Evolutionary conservation across 2,329 filamentous ascomycete genomes (phyloP), one percentile per base, ranked within the genome.

Genomic region (Sphaerulina vaccinii): DNA sequence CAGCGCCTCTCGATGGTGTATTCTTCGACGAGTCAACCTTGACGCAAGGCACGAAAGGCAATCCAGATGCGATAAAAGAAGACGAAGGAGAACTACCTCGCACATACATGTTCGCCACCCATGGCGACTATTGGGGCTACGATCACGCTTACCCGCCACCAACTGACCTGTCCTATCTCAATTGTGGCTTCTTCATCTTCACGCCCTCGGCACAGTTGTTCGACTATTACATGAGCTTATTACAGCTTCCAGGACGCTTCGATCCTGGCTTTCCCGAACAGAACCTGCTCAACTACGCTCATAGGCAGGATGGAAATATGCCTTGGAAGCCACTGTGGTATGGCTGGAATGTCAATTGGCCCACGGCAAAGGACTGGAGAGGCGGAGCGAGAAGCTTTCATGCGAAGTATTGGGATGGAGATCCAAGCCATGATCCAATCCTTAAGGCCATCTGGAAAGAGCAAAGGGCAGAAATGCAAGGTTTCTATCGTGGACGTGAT

Each of bases 361-460:
- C 71, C 3, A 70, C 61, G 32, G 64, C 63, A 44, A 67, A 64
- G 24, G 71, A 73, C 44, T 68, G 65, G 51, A 54, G 64, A 23
- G 66, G 59, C 11, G 70, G 69, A 1, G 68, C 65, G 40, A 59
- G 59, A 33, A 70, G 67, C 40, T 68, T 72, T 46, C 70, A 72
- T 54, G 69, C 69, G 3, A 73, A 73, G 63, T 72, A 66, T 52
- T 73, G 71, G 71, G 66, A 70, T 56, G 62, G 60, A 1, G 68
- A 69, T 59, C 59, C 61, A 8, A 64, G 61, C 46, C 67, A 70
- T 55, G 67, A 70, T 61, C 54, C 59, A 6, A 54, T 65, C 16
- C 49, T 70, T 45, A 68, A 68, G 57, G 61, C 54, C 9, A 65
- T 69, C 24, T 70, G 68, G 67, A 65, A 57, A 48, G 62, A 68